These are phyloP conservation scores for Melastoma malabathricum DNA, from an alignment of 345 rosid species.

Conservation along the genomic window DNA sequence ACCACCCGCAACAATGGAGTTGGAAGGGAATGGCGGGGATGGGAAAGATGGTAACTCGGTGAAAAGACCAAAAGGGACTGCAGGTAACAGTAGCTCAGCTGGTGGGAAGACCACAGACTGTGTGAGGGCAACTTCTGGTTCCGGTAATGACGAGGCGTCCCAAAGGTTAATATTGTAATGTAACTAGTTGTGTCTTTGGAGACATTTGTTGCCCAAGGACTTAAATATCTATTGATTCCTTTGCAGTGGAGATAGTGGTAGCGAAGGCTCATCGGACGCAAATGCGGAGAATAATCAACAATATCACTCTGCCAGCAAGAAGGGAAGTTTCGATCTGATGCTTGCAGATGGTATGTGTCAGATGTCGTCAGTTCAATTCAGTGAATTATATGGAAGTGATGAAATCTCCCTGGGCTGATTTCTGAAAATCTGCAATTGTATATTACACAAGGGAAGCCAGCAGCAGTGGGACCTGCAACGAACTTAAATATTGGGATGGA, in stretches of 20 bases:
- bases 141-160: conserved; percentile 77
- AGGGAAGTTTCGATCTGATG: conserved; percentile 67
- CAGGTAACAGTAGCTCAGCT: conserved; percentile 15
- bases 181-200: not conserved
- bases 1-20: conserved; percentile 26
- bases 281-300: conserved; percentile 64
- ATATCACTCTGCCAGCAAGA: conserved; percentile 46
- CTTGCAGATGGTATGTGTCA: conserved; percentile 58
- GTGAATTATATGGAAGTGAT: conserved; percentile 7
- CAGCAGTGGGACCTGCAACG: conserved; percentile 44
- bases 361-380: not conserved
- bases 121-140: conserved; percentile 61
- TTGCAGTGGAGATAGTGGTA: conserved; percentile 73
- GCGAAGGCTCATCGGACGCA: conserved; percentile 85
- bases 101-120: conserved; percentile 44
- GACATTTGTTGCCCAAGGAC: not conserved
- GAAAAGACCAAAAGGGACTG: conserved; percentile 52
- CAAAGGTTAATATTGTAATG: conserved; percentile 39
- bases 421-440: conserved; percentile 34
- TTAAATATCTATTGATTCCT: conserved; percentile 11
- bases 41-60: conserved; percentile 45
- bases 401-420: conserved; percentile 39
- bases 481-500: conserved; percentile 89
- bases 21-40: conserved; percentile 33
- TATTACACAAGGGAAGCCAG: conserved; percentile 61